Conservation (phyloP, 31 red algal genomes). For the Bonnemaisonia californica region DNA sequence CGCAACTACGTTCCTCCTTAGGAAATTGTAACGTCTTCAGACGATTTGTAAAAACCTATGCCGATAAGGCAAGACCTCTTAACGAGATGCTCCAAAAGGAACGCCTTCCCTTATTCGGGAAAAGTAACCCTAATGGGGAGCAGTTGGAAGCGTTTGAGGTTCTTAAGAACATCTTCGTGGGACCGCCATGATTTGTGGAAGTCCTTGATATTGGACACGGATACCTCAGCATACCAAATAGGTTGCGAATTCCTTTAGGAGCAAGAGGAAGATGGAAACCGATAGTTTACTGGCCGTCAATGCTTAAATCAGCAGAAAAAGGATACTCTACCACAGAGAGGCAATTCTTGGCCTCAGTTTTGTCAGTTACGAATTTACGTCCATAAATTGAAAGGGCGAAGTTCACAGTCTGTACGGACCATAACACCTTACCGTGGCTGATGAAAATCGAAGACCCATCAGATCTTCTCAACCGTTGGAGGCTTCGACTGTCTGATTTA, state of each 20-base stretch:
- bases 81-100: slow-evolving; percentile 10
- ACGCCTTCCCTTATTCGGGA: background rate
- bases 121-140: too few species aligned
- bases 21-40: slow-evolving; percentile 36
- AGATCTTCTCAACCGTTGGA: slow-evolving; percentile 21
- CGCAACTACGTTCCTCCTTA: slow-evolving; percentile 13
- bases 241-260: background rate
- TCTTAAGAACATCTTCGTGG: background rate
- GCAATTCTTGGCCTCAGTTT: slow-evolving; percentile 39
- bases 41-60: slow-evolving; percentile 9
- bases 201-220: too few species aligned
- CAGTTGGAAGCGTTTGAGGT: background rate
- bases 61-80: slow-evolving; percentile 13
- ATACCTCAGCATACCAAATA: background rate
- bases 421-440: slow-evolving; percentile 15
- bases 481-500: slow-evolving; percentile 21
- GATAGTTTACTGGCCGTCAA: slow-evolving; percentile 26
- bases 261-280: slow-evolving; percentile 16
- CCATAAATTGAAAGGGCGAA: slow-evolving; percentile 32
- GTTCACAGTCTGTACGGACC: slow-evolving; percentile 34
- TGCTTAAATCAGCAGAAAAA: slow-evolving; percentile 6
- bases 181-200: background rate
- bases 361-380: slow-evolving; percentile 6
- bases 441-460: slow-evolving; percentile 5
- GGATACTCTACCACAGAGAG: too few species aligned